Conservation (phyloP, 2,329 filamentous ascomycete genomes). For the Periconia macrospinosa region DNA sequence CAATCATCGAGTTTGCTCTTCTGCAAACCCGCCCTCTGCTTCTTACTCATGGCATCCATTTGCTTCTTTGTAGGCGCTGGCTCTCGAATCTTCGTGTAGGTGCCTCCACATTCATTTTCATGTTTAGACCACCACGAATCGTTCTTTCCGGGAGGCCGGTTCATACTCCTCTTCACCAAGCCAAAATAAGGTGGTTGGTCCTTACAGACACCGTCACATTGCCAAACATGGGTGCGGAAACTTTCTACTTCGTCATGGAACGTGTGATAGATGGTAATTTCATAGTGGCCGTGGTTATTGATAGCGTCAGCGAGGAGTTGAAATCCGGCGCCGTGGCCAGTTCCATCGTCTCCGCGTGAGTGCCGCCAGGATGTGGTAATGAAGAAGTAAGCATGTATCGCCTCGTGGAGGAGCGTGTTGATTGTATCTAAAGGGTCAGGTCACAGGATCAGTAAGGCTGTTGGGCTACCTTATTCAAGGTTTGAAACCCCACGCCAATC, state of each 20-base stretch:
- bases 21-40: constrained; percentile 46
- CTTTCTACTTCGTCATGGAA: constrained; percentile 52
- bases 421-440: constrained; percentile 35
- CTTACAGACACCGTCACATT: constrained; percentile 47
- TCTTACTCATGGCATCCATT: constrained; percentile 40
- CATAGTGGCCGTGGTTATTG: constrained; percentile 47
- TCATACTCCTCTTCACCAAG: constrained; percentile 51
- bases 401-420: constrained; percentile 50
- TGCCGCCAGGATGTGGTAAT: constrained; percentile 48
- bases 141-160: constrained; percentile 45
- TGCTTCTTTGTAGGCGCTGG: constrained; percentile 48
- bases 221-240: constrained; percentile 50
- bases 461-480: no score
- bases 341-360: constrained; percentile 45
- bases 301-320: constrained; percentile 49
- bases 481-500: no score
- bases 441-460: no score
- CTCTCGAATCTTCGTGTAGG: constrained; percentile 46
- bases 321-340: constrained; percentile 48
- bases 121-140: constrained; percentile 49
- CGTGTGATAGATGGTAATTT: constrained; percentile 47
- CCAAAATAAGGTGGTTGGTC: constrained; percentile 46
- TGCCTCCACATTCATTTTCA: constrained; percentile 45
- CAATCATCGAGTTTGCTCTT: constrained; percentile 50
- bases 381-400: constrained; percentile 52